Base-by-base conservation (phyloP, 2,329 filamentous ascomycete species). In the Calonectria hongkongensis region DNA sequence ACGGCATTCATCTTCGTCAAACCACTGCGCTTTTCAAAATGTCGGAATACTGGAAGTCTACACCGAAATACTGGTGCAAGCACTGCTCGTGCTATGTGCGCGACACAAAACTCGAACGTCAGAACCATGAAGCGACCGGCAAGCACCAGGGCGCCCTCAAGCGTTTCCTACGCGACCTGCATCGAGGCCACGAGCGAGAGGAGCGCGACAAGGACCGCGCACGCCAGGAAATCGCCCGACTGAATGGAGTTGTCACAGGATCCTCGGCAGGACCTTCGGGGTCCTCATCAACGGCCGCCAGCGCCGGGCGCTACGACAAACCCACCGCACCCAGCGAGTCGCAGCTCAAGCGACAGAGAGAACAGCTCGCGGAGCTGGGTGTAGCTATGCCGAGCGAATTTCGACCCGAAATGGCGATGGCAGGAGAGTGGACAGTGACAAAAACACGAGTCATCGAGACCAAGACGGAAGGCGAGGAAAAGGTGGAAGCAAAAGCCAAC, bases 11-110 rank as follows among this genome's bases (percentile, higher is more conserved):
- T 30, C 39, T 50, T 33, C 62, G 36, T 18, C 48, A 47, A 66
- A 28, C 21, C 70, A 58, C 25, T 47, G 47, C 45, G 36, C 47
- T 18, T 27, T 2, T 47, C 68, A 74, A 68, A 68, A 98, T 99
- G 97, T 93, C 97, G 0, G 97, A 98, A 88, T 97, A 98, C 86
- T 98, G 97, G 97, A 98, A 98, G 84, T 98, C 96, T 25, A 98
- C 96, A 83, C 96, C 96, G 7, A 96, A 94, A 83, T 98, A 98
- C 87, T 98, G 96, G 95, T 99, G 97, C 91, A 98, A 98, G 85
- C 95, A 98, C 88, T 99, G 97, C 90, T 91, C 92, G 82, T 91
- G 90, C 82, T 98, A 92, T 85, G 94, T 99, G 63, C 94, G 95
- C 85, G 97, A 99, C 87, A 98, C 96, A 27, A 93, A 95, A 78